phyloP scores from a whole-genome alignment of 441 rosid genomes.

The Erysimum pusillum region DNA sequence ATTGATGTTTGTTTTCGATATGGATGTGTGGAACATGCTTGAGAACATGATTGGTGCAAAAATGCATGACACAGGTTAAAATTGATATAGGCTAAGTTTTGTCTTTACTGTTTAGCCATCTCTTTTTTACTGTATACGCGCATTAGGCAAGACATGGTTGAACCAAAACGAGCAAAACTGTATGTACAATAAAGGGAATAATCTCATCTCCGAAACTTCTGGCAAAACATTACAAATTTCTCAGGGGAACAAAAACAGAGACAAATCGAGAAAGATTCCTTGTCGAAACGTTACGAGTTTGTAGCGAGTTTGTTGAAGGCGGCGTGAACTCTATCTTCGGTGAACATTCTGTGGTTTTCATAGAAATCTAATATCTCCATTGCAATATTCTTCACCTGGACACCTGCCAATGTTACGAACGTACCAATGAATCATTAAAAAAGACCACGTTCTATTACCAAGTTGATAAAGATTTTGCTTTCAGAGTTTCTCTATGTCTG shows the following conservation, averaged over 20 bases:
- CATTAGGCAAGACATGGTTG: constrained; percentile 15
- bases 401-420: constrained; percentile 54
- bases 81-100: neutral
- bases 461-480: too few species aligned
- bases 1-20: neutral
- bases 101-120: neutral
- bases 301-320: constrained; percentile 74
- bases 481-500: too few species aligned
- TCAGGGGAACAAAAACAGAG: constrained; percentile 16
- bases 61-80: too few species aligned
- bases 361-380: constrained; percentile 92
- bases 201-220: constrained; percentile 30
- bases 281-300: constrained; percentile 50
- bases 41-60: neutral
- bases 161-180: constrained; percentile 22
- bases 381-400: constrained; percentile 89
- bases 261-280: constrained; percentile 9
- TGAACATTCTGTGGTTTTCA: constrained; percentile 64
- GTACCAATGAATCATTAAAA: neutral
- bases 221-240: constrained; percentile 23
- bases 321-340: constrained; percentile 67
- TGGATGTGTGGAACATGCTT: neutral
- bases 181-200: constrained; percentile 10
- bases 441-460: too few species aligned
- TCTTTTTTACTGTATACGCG: neutral